Evolutionary conservation across 495 filamentous ascomycete genomes (phyloP).

Genomic region (Cercophora scortea): DNA sequence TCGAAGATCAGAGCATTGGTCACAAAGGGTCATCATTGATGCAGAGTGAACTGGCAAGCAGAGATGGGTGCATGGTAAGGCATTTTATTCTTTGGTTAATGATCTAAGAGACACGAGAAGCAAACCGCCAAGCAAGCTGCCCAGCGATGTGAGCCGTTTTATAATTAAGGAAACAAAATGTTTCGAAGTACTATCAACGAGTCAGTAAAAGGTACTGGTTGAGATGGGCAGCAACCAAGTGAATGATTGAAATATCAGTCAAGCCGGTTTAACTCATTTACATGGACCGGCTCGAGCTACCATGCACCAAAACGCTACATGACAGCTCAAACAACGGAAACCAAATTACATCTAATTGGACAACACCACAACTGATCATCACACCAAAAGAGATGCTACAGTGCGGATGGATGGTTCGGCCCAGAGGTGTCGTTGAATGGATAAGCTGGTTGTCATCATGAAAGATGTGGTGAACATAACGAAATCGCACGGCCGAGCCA

Average conservation of each 20-base stretch:
- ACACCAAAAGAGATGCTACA: conserved; percentile 50
- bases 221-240: neutral
- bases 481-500: no score
- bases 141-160: neutral
- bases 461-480: conserved; percentile 6
- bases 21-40: no score
- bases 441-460: conserved; percentile 97
- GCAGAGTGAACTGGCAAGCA: no score
- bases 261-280: conserved; percentile 47
- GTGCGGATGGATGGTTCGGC: conserved; percentile 76
- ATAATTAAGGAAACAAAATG: neutral
- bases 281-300: conserved; percentile 30
- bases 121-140: no score
- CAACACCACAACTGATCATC: conserved; percentile 91
- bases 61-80: no score
- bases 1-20: no score
- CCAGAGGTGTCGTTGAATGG: conserved; percentile 88
- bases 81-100: no score
- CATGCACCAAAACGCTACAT: conserved; percentile 37
- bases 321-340: conserved; percentile 32
- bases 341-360: conserved; percentile 37
- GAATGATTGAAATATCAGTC: conserved; percentile 21
- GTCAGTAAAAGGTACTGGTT: neutral
- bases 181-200: neutral
- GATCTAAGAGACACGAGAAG: no score